Evolutionary conservation across 176 grass and related monocot species (phyloP), one percentile per base, ranked within the genome.

Genomic region (Oropetium thomaeum): DNA sequence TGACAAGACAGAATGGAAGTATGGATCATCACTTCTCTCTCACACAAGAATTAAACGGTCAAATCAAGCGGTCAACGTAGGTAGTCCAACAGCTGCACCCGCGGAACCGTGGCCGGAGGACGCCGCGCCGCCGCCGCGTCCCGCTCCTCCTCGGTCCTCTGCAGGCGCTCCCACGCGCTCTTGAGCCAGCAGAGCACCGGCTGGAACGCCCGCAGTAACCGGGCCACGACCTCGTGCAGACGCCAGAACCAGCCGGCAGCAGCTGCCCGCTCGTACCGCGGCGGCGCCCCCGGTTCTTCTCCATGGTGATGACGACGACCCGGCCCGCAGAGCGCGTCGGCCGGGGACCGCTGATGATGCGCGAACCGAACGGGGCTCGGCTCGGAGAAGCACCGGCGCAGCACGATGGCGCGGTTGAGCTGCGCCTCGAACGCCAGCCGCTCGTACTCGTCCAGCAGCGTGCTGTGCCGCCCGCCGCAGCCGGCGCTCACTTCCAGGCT

Each of bases 401-500:
- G 65, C 74, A 92, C 87, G 75, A 96, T 88, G 75, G 79, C 73
- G 19, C 71, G 84, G 82, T 92, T 92, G 27, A 96, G 79, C 65
- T 92, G 89, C 10, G 86, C 78, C 75, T 92, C 84, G 65, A 96
- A 75, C 34, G 62, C 81, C 45, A 86, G 62, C 66, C 89, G 62
- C 87, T 92, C 89, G 62, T 83, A 96, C 79, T 92, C 89, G 45
- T 96, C 93, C 28, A 96, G 86, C 53, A 96, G 84, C n/a, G 82
- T 90, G 62, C 82, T 84, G 70, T 75, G 82, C 20, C 73, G 79
- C 10, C 75, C 77, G 26, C 83, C 86, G 52, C 76, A 83, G 62
- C 83, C 88, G 16, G 74, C 73, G 84, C 90, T 89, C 41, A 87
- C 80, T 71, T 87, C 77, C 13, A 89, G 74, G 73, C 89, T 89